Conservation (phyloP, 768 basidiomycete species). For the Boletus edulis region DNA sequence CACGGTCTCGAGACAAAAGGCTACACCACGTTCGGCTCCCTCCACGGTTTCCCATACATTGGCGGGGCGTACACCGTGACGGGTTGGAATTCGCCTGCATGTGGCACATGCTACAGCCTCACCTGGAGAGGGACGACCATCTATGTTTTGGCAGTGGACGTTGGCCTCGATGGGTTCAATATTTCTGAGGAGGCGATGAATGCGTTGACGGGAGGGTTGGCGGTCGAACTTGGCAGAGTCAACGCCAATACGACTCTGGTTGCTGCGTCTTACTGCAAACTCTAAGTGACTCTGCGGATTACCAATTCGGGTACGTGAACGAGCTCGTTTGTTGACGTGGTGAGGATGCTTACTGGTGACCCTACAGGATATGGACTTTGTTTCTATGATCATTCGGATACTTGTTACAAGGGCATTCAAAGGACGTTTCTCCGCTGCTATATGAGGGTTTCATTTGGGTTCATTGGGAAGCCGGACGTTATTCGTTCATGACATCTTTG, state of each 20-base stretch:
- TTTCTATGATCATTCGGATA: too few relatives aligned
- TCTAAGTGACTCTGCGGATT: background rate
- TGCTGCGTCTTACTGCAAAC: constrained; percentile 46
- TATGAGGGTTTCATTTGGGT: too few relatives aligned
- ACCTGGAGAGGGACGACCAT: constrained; percentile 24
- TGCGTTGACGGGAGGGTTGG: constrained; percentile 46
- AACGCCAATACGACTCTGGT: constrained; percentile 44
- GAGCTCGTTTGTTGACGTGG: background rate
- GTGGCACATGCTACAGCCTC: constrained; percentile 34
- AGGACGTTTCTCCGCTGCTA: too few relatives aligned
- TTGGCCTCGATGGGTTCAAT: constrained; percentile 35
- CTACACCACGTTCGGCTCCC: constrained; percentile 32
- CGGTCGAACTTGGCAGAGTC: constrained; percentile 46
- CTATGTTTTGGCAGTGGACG: constrained; percentile 30
- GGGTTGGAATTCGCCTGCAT: constrained; percentile 28
- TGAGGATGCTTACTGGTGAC: background rate
- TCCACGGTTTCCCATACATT: constrained; percentile 33
- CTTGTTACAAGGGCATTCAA: too few relatives aligned
- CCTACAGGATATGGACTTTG: too few relatives aligned
- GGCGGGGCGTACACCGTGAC: constrained; percentile 34
- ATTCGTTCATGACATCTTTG: too few relatives aligned
- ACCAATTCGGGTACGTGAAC: too few relatives aligned
- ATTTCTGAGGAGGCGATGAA: constrained; percentile 56
- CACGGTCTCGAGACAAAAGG: constrained; percentile 32
- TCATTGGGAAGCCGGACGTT: too few relatives aligned